Evolutionary conservation across 202 grass and related monocot species (phyloP), one percentile per base, ranked within the genome.

Genomic region (Digitaria exilis): DNA sequence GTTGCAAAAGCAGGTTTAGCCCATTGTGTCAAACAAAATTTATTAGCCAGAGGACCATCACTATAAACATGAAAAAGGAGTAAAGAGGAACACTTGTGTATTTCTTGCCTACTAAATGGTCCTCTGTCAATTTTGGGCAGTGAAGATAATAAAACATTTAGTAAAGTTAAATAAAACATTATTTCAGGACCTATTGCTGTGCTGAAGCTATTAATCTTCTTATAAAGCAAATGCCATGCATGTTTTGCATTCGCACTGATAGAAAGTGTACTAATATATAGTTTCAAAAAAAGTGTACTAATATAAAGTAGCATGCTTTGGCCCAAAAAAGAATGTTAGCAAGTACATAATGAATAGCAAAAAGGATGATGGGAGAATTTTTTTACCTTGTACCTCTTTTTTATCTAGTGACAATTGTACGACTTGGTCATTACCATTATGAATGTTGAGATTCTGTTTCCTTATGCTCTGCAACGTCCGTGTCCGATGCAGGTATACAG

Each of bases 401-500:
- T 72, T 74, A 34, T 63, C 6, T 63, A 7, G 18, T 18, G 60
- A 32, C 29, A 63, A 31, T 18, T 63, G 4, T 70, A 28, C 8
- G 66, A 60, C 71, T 76, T 63, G 39, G 15, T 32, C 84, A 70
- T 77, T 55, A 37, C 61, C 22, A 54, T 69, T 37, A 39, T 26
- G 19, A 59, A 70, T 35, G 37, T 45, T 30, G 56, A 74, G 50
- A 4, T 45, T 55, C 22, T 80, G 6, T 87, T 80, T 65, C 17
- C 71, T 85, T 79, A 12, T 46, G 51, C 28, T 77, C 54, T 71
- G 31, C 14, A 68, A 74, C 55, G 18, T 28, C 1, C 51, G 41
- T 76, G 21, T 70, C n/a, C 2, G 22, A 58, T 85, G 52, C 90
- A 98, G 95, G 92, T 98, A 61, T 98, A 95, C 52, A 98, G 76